Conservation (phyloP, 805 yeast species). For the Saccharomycopsis sp. region DNA sequence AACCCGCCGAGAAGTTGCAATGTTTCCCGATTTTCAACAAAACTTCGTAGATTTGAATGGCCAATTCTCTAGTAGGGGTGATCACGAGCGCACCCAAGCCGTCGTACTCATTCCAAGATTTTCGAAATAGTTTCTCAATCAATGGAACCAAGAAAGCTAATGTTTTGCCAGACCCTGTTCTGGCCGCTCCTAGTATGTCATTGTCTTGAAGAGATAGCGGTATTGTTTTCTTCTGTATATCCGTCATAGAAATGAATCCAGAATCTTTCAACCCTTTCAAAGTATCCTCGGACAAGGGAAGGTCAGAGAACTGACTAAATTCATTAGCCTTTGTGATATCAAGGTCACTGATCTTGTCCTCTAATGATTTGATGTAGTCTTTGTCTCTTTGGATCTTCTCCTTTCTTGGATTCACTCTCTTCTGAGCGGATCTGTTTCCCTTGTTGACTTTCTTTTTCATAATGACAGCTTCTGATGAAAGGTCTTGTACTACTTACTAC, state of each 20-base stretch:
- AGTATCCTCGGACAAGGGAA: slow-evolving; percentile 65
- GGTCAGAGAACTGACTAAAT: slow-evolving; percentile 51
- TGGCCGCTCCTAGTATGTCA: slow-evolving; percentile 82
- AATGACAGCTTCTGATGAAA: too few species aligned
- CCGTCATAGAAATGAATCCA: slow-evolving; percentile 75
- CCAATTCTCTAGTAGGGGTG: slow-evolving; percentile 89
- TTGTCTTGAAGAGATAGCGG: slow-evolving; percentile 66
- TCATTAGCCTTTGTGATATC: slow-evolving; percentile 1
- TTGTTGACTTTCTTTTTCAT: slow-evolving; percentile 5
- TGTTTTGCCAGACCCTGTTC: slow-evolving; percentile 82
- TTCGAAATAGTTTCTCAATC: slow-evolving; percentile 57
- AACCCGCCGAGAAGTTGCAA: slow-evolving; percentile 74
- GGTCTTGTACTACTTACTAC: too few species aligned
- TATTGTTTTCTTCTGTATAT: slow-evolving; percentile 74
- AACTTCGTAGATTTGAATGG: slow-evolving; percentile 86
- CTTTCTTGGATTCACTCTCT: slow-evolving; percentile 9
- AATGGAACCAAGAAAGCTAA: slow-evolving; percentile 79
- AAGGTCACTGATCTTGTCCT: slow-evolving; percentile 3
- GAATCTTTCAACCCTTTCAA: slow-evolving; percentile 66
- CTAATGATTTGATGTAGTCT: slow-evolving; percentile 3
- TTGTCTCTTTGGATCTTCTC: slow-evolving; percentile 12
- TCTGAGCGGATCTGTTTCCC: slow-evolving; percentile 3
- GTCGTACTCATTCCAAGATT: slow-evolving; percentile 72
- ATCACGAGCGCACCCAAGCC: slow-evolving; percentile 84
- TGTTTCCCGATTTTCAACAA: slow-evolving; percentile 70